Percentiles rank a stretch among this genome's conserved stretches.
These are phyloP conservation scores for Mortierella sp. DNA, from an alignment of 371 early-diverging fungal species.

Conservation along the genomic window DNA sequence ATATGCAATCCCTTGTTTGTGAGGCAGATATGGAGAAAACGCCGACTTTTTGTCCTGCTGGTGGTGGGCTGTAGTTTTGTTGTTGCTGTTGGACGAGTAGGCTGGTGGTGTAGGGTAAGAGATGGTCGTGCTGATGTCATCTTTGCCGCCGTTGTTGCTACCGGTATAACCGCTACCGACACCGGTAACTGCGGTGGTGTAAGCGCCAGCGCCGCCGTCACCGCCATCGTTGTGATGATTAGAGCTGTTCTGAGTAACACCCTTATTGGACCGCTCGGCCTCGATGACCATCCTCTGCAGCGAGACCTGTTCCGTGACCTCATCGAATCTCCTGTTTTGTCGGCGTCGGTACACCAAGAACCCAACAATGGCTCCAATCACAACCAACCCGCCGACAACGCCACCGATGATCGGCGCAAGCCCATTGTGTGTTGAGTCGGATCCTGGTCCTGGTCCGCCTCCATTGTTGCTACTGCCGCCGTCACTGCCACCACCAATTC, in stretches of 20 bases:
- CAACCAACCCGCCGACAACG: slow-evolving; percentile 11
- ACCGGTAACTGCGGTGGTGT: no score
- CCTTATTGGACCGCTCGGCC: slow-evolving; percentile 8
- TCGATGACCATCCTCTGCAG: slow-evolving; percentile 19
- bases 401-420: slow-evolving; percentile 14
- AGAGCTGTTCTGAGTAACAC: neutral
- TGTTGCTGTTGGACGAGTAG: slow-evolving; percentile 4
- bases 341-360: slow-evolving; percentile 20
- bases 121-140: neutral
- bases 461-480: slow-evolving; percentile 1
- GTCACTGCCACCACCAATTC: neutral
- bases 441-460: neutral
- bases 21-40: neutral
- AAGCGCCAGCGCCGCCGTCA: no score
- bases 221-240: no score
- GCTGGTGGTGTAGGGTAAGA: slow-evolving; percentile 7
- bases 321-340: slow-evolving; percentile 4
- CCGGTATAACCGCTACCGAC: neutral
- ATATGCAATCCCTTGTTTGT: neutral
- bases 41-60: neutral
- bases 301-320: slow-evolving; percentile 4
- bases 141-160: neutral
- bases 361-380: slow-evolving; percentile 13
- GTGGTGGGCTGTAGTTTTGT: no score
- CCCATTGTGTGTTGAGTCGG: neutral